Evolutionary conservation across 2,329 filamentous ascomycete species (phyloP).

Genomic region (Esteya vermicola): DNA sequence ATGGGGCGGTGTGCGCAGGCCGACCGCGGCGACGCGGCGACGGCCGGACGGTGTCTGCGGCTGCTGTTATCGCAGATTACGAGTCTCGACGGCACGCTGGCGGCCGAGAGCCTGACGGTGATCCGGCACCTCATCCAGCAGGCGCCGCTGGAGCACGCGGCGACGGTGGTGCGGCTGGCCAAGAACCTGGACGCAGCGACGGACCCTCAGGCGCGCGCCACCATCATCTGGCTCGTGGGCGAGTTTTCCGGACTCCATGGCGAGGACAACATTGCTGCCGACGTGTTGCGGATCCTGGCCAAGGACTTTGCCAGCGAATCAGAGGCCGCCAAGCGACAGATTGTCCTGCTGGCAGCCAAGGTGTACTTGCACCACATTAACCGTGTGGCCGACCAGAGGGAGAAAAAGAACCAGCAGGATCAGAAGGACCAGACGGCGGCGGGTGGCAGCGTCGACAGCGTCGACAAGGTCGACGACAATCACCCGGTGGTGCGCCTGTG

Average conservation of each 20-base stretch:
- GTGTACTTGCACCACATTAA: slow-evolving; percentile 86
- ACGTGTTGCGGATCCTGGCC: slow-evolving; percentile 69
- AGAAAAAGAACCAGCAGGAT: slow-evolving; percentile 3
- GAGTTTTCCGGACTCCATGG: slow-evolving; percentile 74
- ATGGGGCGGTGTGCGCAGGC: slow-evolving; percentile 87
- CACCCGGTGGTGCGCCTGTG: slow-evolving; percentile 68
- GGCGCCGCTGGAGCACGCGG: slow-evolving; percentile 63
- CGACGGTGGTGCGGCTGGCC: slow-evolving; percentile 77
- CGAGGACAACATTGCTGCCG: slow-evolving; percentile 81
- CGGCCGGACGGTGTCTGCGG: slow-evolving; percentile 65
- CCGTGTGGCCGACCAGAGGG: slow-evolving; percentile 23
- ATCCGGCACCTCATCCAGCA: slow-evolving; percentile 93
- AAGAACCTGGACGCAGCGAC: slow-evolving; percentile 83
- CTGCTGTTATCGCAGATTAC: slow-evolving; percentile 79
- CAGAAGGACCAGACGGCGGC: no score
- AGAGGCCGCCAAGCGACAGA: slow-evolving; percentile 79
- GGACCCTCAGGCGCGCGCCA: slow-evolving; percentile 77
- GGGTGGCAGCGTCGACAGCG: background rate
- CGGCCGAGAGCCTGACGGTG: slow-evolving; percentile 86
- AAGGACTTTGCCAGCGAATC: slow-evolving; percentile 75
- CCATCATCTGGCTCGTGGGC: slow-evolving; percentile 93
- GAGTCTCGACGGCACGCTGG: slow-evolving; percentile 72
- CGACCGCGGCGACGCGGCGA: slow-evolving; percentile 37
- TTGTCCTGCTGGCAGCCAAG: slow-evolving; percentile 86
- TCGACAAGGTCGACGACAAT: slow-evolving; percentile 11